phyloP scores from a whole-genome alignment of 2,329 filamentous ascomycete genomes.

The Paecilomyces dactylethromorphus region DNA sequence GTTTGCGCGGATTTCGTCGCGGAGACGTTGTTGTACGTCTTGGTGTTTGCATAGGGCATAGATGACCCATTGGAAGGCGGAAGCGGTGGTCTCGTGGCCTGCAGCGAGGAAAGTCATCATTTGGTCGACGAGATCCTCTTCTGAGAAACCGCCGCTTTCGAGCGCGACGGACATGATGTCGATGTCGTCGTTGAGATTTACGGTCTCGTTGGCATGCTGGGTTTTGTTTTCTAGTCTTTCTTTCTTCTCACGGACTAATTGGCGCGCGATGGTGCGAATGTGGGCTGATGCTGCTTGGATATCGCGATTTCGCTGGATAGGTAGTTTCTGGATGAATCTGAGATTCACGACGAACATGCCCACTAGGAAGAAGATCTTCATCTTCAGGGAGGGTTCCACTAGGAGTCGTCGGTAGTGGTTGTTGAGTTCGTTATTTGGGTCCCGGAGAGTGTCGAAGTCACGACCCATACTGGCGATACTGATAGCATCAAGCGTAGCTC shows the following conservation, averaged over 20 bases:
- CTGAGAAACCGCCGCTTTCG: constrained; percentile 65
- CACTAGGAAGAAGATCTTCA: constrained; percentile 50
- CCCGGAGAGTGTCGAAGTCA: constrained; percentile 60
- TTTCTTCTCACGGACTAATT: constrained; percentile 67
- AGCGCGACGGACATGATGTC: constrained; percentile 81
- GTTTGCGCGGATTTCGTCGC: constrained; percentile 58
- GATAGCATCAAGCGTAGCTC: constrained; percentile 69
- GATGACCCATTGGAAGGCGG: constrained; percentile 67
- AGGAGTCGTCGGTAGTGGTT: constrained; percentile 23
- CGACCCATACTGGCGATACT: constrained; percentile 64
- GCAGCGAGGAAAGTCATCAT: constrained; percentile 86
- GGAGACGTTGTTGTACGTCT: constrained; percentile 59
- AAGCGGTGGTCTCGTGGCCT: constrained; percentile 72
- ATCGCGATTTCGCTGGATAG: constrained; percentile 64
- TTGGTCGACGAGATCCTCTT: constrained; percentile 78
- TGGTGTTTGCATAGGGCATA: constrained; percentile 64
- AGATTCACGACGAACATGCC: constrained; percentile 54
- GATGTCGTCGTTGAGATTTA: constrained; percentile 32
- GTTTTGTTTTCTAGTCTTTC: constrained; percentile 36
- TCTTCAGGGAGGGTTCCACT: constrained; percentile 7
- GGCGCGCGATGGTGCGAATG: constrained; percentile 60
- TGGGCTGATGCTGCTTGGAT: constrained; percentile 49
- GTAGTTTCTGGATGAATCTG: constrained; percentile 57
- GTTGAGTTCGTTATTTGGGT: constrained; percentile 56
- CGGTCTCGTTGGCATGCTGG: constrained; percentile 1